These are phyloP conservation scores for Lunularia cruciata DNA, from an alignment of 225 moss, liverwort and hornwort genomes.

Conservation along the genomic window DNA sequence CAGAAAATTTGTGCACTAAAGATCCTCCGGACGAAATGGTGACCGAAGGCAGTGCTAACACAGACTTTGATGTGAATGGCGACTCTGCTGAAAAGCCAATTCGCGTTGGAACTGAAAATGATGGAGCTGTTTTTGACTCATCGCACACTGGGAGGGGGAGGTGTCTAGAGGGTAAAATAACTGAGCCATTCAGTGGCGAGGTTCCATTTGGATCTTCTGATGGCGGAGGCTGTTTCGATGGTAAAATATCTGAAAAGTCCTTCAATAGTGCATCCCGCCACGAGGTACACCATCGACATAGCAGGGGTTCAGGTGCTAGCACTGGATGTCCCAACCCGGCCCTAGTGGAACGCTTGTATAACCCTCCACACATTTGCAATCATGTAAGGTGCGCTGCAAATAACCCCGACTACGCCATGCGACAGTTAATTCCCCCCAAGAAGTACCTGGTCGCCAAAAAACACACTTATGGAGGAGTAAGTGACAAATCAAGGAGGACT, in stretches of 20 bases:
- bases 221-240: conserved; percentile 8
- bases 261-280: neutral
- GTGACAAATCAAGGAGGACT: conserved; percentile 15
- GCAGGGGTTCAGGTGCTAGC: conserved; percentile 10
- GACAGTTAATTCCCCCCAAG: conserved; percentile 25
- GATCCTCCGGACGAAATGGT: neutral
- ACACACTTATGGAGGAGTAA: conserved; percentile 26
- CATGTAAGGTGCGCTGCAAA: conserved; percentile 48
- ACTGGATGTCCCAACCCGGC: neutral
- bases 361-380: conserved; percentile 39
- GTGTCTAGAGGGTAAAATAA: neutral
- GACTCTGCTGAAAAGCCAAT: neutral
- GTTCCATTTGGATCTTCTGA: neutral
- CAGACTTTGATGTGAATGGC: neutral
- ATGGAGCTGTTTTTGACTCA: neutral
- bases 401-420: conserved; percentile 42
- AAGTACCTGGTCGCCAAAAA: conserved; percentile 43
- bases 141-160: conserved; percentile 1
- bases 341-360: conserved; percentile 35
- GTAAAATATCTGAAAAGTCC: conserved; percentile 5
- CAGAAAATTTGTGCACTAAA: neutral
- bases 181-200: neutral
- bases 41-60: neutral
- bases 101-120: neutral
- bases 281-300: neutral